Base-by-base conservation (phyloP, 73 alveolate species). In the Stentor coeruleus region DNA sequence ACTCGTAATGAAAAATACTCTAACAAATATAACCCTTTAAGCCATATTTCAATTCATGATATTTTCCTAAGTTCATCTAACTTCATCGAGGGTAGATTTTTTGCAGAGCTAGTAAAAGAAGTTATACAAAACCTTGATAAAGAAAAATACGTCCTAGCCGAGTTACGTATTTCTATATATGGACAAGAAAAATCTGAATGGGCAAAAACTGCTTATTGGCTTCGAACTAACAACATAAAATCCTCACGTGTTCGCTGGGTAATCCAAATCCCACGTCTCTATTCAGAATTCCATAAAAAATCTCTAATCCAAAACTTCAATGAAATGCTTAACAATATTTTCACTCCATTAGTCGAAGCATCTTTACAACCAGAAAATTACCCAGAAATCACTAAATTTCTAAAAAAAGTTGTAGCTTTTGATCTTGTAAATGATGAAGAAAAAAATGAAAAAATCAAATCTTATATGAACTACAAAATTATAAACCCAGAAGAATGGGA, bases 391-490 rank as follows among this genome's bases (percentile, higher is more conserved):
- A 36, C 26, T 20, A 6, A 20, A 6, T 40, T 75, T 33, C 72
- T 75, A 6, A 75, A 15, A 0, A 15, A 75, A 2, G 38, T 75
- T 38, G 93, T 55, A 31, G 95, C 95, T 28, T 91, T 91, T 72
- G 95, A 91, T 82, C 85, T 92, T 2, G 97, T 91, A n/a, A 93
- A 91, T 81, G 97, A 91, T 75, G 97, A 91, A 82, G 38, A 39
- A 20, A 20, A 66, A 66, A 66, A 20, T 26, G 79, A 66, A 33
- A 87, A 66, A 33, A 31, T 66, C 36, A 66, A 20, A 1, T 66
- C 79, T 66, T 66, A 66, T 33, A 66, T 20, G 11, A 66, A 66
- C 2, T 66, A 66, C 33, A 66, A 66, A 66, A 31, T 20, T 11
- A 66, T 75, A 0, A 33, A 75, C 35, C 83, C 83, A 20, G 59